Evolutionary conservation across 495 filamentous ascomycete species (phyloP).

Genomic region (Penicillium arizonense): DNA sequence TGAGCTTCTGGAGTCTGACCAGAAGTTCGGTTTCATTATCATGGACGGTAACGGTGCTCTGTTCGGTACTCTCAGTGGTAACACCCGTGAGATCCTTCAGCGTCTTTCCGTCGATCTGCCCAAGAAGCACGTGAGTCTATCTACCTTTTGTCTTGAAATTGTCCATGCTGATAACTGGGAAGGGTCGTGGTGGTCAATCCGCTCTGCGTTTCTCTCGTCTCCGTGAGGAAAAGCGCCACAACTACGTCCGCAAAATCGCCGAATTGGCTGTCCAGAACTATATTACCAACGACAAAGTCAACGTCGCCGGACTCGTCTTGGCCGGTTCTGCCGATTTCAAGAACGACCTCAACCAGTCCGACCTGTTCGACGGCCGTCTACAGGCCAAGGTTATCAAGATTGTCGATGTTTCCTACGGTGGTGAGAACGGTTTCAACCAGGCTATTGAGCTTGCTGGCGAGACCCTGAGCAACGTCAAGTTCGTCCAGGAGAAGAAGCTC

Average conservation of each 20-base stretch:
- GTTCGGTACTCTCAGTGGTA: conserved; percentile 94
- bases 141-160: background rate
- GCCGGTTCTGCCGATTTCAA: conserved; percentile 99
- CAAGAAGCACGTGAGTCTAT: conserved; percentile 77
- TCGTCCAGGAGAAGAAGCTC: conserved; percentile 99
- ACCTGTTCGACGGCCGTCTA: conserved; percentile 91
- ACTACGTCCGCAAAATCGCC: conserved; percentile 98
- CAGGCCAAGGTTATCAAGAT: conserved; percentile 97
- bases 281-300: conserved; percentile 96
- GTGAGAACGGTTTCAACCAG: conserved; percentile 99
- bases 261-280: conserved; percentile 98
- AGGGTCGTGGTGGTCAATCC: conserved; percentile 96
- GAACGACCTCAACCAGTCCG: conserved; percentile 96
- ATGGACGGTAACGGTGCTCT: conserved; percentile 99
- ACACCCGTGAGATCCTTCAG: conserved; percentile 95
- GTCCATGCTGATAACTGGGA: background rate
- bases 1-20: conserved; percentile 95
- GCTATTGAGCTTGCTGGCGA: conserved; percentile 93
- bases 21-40: conserved; percentile 98
- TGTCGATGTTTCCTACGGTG: conserved; percentile 97
- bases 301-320: conserved; percentile 89
- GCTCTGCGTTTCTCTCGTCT: conserved; percentile 98
- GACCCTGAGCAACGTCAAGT: conserved; percentile 98
- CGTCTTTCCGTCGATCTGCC: conserved; percentile 96
- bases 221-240: conserved; percentile 99